Evolutionary conservation across 2,329 filamentous ascomycete genomes (phyloP).

Genomic region (Ascosphaera pollenicola): DNA sequence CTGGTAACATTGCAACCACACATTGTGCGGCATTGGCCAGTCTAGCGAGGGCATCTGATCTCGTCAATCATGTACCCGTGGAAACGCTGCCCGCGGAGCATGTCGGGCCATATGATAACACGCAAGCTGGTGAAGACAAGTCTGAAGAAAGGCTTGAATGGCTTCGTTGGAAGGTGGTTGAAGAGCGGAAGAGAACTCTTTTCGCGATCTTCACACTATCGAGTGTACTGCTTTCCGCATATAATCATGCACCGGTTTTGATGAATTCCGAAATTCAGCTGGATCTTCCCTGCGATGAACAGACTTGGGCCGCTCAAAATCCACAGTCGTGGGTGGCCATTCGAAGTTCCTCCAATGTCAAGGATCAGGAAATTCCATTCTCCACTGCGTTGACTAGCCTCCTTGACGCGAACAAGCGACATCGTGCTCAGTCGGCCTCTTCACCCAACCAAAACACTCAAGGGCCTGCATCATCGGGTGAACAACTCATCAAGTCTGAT

Average conservation of each 20-base stretch:
- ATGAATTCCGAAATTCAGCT: constrained; percentile 86
- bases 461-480: constrained; percentile 22
- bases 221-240: constrained; percentile 73
- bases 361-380: constrained; percentile 55
- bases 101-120: constrained; percentile 16
- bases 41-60: constrained; percentile 68
- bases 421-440: constrained; percentile 21
- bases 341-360: constrained; percentile 47
- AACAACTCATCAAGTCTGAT: constrained; percentile 35
- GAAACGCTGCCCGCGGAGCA: constrained; percentile 16
- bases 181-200: constrained; percentile 83
- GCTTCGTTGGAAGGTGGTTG: constrained; percentile 68
- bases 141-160: constrained; percentile 36
- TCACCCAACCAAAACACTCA: constrained; percentile 16
- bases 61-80: constrained; percentile 29
- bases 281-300: constrained; percentile 80
- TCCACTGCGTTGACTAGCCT: constrained; percentile 62
- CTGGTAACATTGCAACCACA: constrained; percentile 76
- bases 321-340: constrained; percentile 60
- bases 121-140: constrained; percentile 16
- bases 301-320: constrained; percentile 66
- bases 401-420: constrained; percentile 51
- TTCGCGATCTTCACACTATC: constrained; percentile 83
- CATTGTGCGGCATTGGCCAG: constrained; percentile 83
- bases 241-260: constrained; percentile 76